Percentiles rank a stretch among this genome's conserved stretches.
phyloP scores from a whole-genome alignment of 106 monocot genomes.

The Dendrobium officinale region DNA sequence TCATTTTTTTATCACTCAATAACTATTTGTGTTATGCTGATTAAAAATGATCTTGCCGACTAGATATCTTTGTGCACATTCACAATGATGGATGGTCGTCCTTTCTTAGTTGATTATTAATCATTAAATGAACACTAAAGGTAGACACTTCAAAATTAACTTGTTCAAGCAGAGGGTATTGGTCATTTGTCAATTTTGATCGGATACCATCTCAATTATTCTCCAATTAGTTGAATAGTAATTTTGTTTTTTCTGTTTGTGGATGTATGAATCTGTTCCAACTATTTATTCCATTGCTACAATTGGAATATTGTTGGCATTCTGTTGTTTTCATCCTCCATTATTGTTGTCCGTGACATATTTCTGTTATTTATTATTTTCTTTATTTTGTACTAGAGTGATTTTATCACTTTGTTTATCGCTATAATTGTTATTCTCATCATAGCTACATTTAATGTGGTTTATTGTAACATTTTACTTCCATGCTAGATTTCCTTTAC shows the following conservation, averaged over 20 bases:
- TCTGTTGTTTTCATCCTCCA: background rate
- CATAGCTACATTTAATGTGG: background rate
- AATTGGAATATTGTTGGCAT: background rate
- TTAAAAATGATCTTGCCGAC: too few species aligned
- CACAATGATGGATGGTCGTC: too few species aligned
- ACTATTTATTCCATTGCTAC: background rate
- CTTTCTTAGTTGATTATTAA: too few species aligned
- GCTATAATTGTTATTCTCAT: background rate
- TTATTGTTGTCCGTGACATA: background rate
- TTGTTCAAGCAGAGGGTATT: too few species aligned
- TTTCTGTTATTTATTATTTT: background rate
- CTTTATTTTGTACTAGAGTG: background rate
- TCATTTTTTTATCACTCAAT: too few species aligned
- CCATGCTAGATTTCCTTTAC: background rate
- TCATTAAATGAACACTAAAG: too few species aligned
- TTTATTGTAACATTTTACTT: background rate
- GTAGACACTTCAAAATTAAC: too few species aligned
- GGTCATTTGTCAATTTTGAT: too few species aligned
- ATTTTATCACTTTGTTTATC: background rate
- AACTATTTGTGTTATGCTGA: too few species aligned
- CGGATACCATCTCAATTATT: too few species aligned
- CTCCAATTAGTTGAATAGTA: too few species aligned
- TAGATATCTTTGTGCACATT: too few species aligned
- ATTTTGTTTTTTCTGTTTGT: background rate
- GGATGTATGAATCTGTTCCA: background rate